Percentiles rank a stretch among this genome's conserved stretches.
Evolutionary conservation across 768 basidiomycete genomes (phyloP).

Genomic region (Phylloporus scabripes): DNA sequence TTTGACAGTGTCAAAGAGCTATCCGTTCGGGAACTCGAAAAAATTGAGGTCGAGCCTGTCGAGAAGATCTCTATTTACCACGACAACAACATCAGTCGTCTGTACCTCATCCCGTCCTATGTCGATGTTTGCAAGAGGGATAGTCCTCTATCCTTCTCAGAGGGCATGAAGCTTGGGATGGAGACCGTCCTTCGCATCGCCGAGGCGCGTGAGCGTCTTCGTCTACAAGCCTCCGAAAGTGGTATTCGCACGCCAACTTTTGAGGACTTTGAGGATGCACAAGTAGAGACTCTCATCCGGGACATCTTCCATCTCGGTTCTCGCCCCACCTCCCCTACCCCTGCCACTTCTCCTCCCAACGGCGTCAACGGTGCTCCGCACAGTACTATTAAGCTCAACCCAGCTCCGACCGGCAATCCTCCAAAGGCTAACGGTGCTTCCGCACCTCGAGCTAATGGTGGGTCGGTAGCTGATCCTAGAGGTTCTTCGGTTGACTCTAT

Average conservation of each 20-base stretch:
- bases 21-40: conserved; percentile 36
- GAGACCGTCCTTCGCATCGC: conserved; percentile 35
- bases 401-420: conserved; percentile 14
- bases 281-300: conserved; percentile 25
- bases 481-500: conserved; percentile 22
- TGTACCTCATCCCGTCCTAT: conserved; percentile 35
- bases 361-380: conserved; percentile 11
- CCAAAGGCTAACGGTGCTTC: conserved; percentile 18
- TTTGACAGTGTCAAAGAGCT: conserved; percentile 38
- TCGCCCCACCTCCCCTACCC: conserved; percentile 23
- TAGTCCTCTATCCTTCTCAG: conserved; percentile 33
- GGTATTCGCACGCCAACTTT: conserved; percentile 30
- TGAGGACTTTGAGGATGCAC: conserved; percentile 27
- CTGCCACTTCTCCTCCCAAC: conserved; percentile 2
- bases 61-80: conserved; percentile 38
- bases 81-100: conserved; percentile 28
- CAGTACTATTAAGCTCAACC: conserved; percentile 15
- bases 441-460: conserved; percentile 27
- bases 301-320: conserved; percentile 26
- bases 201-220: conserved; percentile 37
- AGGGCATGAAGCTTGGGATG: conserved; percentile 39
- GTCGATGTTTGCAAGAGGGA: conserved; percentile 33
- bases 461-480: conserved; percentile 25
- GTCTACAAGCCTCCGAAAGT: conserved; percentile 28
- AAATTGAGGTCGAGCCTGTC: conserved; percentile 31